A percentile compares a stretch with the other conserved stretches of the same genome.
phyloP scores from a whole-genome alignment of 2,329 filamentous ascomycete species.

The Fusarium tjaetaba region DNA sequence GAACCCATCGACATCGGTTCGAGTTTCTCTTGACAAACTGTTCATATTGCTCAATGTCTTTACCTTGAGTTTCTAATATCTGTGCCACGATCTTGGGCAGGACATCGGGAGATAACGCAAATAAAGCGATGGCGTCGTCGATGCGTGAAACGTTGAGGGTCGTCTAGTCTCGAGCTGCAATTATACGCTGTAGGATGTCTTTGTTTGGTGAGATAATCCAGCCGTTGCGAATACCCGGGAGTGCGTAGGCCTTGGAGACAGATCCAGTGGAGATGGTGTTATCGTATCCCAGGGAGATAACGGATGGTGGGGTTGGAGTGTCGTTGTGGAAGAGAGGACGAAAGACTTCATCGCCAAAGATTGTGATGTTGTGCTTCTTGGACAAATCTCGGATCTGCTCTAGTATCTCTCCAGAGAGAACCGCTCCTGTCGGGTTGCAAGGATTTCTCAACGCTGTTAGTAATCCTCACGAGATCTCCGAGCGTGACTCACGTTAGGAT shows the following conservation, averaged over 20 bases:
- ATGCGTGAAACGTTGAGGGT: background rate
- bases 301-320: background rate
- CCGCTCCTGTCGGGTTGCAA: background rate
- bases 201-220: background rate
- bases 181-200: background rate
- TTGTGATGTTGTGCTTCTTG: background rate
- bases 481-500: background rate
- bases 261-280: background rate
- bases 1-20: background rate
- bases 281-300: background rate
- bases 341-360: background rate
- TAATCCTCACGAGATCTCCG: rapidly evolving
- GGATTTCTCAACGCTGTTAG: background rate
- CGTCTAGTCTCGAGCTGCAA: background rate
- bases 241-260: background rate
- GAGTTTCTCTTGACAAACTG: background rate
- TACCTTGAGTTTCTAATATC: background rate
- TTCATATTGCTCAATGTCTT: background rate
- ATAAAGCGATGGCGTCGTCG: background rate
- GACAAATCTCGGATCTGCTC: background rate
- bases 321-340: background rate
- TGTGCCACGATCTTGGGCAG: background rate
- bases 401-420: background rate
- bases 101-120: rapidly evolving
- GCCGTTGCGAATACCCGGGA: background rate